Conservation (phyloP, 306 rosid species). For the Mimosa bimucronata region DNA sequence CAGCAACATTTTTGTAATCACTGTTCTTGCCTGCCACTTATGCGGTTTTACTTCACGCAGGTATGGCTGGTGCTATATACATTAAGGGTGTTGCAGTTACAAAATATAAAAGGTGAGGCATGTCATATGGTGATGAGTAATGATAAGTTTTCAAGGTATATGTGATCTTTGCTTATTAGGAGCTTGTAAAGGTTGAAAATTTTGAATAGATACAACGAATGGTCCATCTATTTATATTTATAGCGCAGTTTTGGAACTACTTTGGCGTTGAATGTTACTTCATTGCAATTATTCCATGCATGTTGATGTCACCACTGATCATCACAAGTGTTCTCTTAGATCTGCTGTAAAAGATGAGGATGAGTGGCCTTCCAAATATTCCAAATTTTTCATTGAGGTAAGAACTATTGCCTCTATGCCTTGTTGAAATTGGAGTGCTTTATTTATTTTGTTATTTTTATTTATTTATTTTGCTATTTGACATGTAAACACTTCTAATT, state of each 20-base stretch:
- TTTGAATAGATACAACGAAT: neutral
- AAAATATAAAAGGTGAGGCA: constrained; percentile 76
- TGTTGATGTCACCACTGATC: neutral
- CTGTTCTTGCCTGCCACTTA: constrained; percentile 10
- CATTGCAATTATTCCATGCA: constrained; percentile 2
- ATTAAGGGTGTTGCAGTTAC: constrained; percentile 90
- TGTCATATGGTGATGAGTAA: neutral
- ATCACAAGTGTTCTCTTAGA: constrained; percentile 47
- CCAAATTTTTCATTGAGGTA: constrained; percentile 83
- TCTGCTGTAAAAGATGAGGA: constrained; percentile 87
- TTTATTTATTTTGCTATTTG: constrained; percentile 21
- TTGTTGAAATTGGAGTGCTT: constrained; percentile 16
- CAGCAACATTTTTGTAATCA: neutral
- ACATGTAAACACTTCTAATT: constrained; percentile 10
- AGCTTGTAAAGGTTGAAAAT: constrained; percentile 15
- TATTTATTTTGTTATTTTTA: constrained; percentile 17
- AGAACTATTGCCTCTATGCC: constrained; percentile 2
- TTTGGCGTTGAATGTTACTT: constrained; percentile 16
- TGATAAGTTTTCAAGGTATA: constrained; percentile 1
- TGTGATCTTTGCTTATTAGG: constrained; percentile 19
- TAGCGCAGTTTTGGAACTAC: constrained; percentile 17
- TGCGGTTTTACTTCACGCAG: constrained; percentile 47
- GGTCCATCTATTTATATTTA: neutral
- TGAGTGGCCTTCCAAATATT: constrained; percentile 95
- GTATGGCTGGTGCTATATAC: constrained; percentile 92